phyloP scores from a whole-genome alignment of 257 asterid species.

The Nicotiana tabacum region DNA sequence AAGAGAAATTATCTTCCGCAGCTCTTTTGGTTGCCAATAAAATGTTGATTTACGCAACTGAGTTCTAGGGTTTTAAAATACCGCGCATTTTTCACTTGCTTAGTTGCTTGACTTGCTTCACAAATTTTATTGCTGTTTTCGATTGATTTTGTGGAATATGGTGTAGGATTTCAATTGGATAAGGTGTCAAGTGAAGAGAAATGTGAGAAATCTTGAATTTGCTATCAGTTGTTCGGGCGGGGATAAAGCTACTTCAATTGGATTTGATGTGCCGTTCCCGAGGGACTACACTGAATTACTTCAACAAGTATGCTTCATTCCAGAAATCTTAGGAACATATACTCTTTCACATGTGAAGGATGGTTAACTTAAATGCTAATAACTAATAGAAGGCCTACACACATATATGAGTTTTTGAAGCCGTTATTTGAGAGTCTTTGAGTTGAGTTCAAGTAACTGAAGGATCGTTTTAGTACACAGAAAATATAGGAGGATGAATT shows the following conservation, averaged over 20 bases:
- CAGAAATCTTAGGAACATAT: not conserved
- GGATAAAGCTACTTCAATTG: constrained; percentile 32
- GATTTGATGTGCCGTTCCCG: constrained; percentile 59
- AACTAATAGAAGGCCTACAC: not conserved
- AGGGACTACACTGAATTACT: constrained; percentile 69
- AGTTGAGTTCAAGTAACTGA: not conserved
- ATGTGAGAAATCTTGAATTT: constrained; percentile 25
- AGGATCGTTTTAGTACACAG: not conserved
- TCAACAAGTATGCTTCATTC: constrained; percentile 43
- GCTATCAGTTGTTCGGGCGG: constrained; percentile 30
- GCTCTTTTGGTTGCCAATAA: not conserved
- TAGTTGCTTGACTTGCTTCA: too few species aligned
- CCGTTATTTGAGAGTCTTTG: not conserved
- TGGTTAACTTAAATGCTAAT: not conserved
- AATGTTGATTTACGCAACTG: not conserved
- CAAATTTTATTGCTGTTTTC: not conserved
- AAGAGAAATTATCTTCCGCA: not conserved
- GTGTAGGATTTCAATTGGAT: constrained; percentile 35
- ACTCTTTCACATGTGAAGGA: not conserved
- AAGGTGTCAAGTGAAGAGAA: constrained; percentile 23
- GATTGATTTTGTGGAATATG: not conserved
- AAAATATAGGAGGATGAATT: not conserved
- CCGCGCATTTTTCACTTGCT: not conserved
- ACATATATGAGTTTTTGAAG: not conserved
- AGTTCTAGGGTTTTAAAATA: not conserved